Conservation (phyloP, 352 stramenopile genomes). For the Phytopythium delawarense region DNA sequence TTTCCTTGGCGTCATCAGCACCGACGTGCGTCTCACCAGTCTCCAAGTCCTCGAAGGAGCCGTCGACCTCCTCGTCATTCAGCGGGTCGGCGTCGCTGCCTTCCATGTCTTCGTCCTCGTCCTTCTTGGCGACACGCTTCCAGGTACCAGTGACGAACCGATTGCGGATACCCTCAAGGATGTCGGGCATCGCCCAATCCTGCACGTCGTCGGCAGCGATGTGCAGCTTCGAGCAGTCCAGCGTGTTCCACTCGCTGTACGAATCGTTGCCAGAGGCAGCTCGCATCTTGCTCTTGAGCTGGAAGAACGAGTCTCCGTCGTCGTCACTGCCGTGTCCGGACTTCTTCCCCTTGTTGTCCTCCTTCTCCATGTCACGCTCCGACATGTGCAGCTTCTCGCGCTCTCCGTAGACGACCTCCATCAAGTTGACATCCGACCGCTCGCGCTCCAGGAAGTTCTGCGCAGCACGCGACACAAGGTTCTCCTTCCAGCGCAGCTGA, state of each 20-base stretch:
- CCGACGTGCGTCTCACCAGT: constrained; percentile 81
- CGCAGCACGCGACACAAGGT: constrained; percentile 78
- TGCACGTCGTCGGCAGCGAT: constrained; percentile 59
- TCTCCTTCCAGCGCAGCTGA: constrained; percentile 84
- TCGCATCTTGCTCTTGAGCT: constrained; percentile 57
- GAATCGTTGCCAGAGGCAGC: constrained; percentile 31
- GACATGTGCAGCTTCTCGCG: constrained; percentile 79
- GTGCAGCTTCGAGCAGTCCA: constrained; percentile 84
- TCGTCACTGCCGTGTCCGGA: constrained; percentile 34
- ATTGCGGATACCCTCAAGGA: constrained; percentile 81
- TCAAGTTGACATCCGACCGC: constrained; percentile 81
- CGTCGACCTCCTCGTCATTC: constrained; percentile 90
- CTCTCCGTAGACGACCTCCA: constrained; percentile 90
- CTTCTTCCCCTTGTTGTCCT: constrained; percentile 35
- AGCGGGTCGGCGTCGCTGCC: constrained; percentile 38
- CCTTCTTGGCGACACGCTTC: constrained; percentile 66
- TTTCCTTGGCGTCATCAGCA: constrained; percentile 17
- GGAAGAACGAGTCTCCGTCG: constrained; percentile 77
- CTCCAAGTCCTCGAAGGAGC: constrained; percentile 98
- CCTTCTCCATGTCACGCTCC: constrained; percentile 63
- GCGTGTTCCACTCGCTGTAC: constrained; percentile 64
- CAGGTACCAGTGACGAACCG: constrained; percentile 98
- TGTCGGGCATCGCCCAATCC: constrained; percentile 68
- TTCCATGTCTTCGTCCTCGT: constrained; percentile 42
- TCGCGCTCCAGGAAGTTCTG: constrained; percentile 85